Evolutionary conservation across 805 yeast species (phyloP).

Genomic region (Suhomyces tanzawaensis): DNA sequence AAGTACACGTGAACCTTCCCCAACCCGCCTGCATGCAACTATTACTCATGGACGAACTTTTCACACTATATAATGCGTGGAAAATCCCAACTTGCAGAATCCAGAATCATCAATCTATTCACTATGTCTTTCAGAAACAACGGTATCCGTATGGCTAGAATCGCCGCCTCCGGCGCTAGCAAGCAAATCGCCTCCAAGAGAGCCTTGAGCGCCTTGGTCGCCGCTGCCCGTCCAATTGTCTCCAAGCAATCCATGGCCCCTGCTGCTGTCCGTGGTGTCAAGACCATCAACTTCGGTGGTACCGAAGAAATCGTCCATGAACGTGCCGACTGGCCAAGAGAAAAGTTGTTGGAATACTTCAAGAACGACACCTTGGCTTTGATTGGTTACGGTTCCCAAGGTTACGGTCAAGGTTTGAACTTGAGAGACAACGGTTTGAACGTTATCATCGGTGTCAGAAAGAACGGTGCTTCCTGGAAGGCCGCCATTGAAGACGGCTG

Average conservation of each 20-base stretch:
- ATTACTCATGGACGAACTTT: slow-evolving; percentile 6
- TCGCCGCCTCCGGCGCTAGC: slow-evolving; percentile 41
- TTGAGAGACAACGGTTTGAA: slow-evolving; percentile 98
- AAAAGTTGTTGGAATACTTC: slow-evolving; percentile 93
- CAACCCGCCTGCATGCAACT: not conserved
- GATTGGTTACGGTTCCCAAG: slow-evolving; percentile 99
- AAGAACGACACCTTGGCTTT: slow-evolving; percentile 96
- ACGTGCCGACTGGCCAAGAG: slow-evolving; percentile 99
- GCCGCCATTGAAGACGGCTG: slow-evolving; percentile 99
- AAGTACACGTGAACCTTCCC: no score
- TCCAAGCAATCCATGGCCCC: slow-evolving; percentile 39
- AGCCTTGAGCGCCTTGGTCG: slow-evolving; percentile 57
- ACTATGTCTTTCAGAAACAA: slow-evolving; percentile 46
- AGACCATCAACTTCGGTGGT: slow-evolving; percentile 97
- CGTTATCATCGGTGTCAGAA: slow-evolving; percentile 97
- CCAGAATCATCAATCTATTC: not conserved
- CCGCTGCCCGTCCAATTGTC: slow-evolving; percentile 45
- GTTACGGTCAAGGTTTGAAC: slow-evolving; percentile 99
- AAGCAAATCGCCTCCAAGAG: slow-evolving; percentile 57
- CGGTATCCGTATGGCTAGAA: slow-evolving; percentile 46
- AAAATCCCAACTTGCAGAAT: slow-evolving; percentile 1
- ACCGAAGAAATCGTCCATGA: slow-evolving; percentile 93
- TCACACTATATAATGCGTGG: slow-evolving; percentile 4
- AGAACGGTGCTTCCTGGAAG: slow-evolving; percentile 99
- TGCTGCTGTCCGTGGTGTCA: slow-evolving; percentile 81